These are phyloP conservation scores for Curvularia hawaiiensis DNA, from an alignment of 2,329 filamentous ascomycete genomes.

Conservation along the genomic window DNA sequence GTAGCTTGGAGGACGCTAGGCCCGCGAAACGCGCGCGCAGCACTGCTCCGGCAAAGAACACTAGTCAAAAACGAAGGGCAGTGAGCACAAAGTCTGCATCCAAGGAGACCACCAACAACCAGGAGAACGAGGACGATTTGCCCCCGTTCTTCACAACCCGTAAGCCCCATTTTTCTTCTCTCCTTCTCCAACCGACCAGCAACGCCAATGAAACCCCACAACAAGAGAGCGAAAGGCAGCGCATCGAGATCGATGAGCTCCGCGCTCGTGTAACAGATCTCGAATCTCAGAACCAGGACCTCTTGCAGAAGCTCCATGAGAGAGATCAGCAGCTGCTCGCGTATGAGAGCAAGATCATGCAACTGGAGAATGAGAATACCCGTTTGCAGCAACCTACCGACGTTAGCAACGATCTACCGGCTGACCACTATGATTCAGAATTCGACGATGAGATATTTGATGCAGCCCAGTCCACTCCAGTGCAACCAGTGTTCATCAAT, in stretches of 20 bases:
- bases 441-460: constrained; percentile 25
- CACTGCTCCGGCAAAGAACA: constrained; percentile 7
- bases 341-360: constrained; percentile 8
- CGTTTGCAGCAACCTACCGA: constrained; percentile 3
- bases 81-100: constrained; percentile 11
- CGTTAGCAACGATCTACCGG: constrained; percentile 7
- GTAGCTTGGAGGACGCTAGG: constrained; percentile 18
- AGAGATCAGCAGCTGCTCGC: constrained; percentile 8
- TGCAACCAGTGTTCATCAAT: constrained; percentile 17
- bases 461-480: constrained; percentile 11
- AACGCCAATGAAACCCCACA: constrained; percentile 1
- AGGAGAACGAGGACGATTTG: constrained; percentile 19
- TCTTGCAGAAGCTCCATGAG: constrained; percentile 7
- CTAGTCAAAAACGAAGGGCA: constrained; percentile 16
- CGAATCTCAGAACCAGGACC: constrained; percentile 11
- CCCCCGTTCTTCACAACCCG: constrained; percentile 30
- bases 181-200: not conserved
- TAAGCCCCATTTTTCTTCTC: constrained; percentile 19
- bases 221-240: constrained; percentile 6
- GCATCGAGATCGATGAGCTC: constrained; percentile 18
- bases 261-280: constrained; percentile 8
- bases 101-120: constrained; percentile 13
- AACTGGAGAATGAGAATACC: not conserved
- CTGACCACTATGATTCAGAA: constrained; percentile 23
- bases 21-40: constrained; percentile 19